A percentile compares a stretch with the other conserved stretches of the same genome.
These are phyloP conservation scores for Basipetospora chlamydospora DNA, from an alignment of 2,329 filamentous ascomycete genomes.

Conservation along the genomic window DNA sequence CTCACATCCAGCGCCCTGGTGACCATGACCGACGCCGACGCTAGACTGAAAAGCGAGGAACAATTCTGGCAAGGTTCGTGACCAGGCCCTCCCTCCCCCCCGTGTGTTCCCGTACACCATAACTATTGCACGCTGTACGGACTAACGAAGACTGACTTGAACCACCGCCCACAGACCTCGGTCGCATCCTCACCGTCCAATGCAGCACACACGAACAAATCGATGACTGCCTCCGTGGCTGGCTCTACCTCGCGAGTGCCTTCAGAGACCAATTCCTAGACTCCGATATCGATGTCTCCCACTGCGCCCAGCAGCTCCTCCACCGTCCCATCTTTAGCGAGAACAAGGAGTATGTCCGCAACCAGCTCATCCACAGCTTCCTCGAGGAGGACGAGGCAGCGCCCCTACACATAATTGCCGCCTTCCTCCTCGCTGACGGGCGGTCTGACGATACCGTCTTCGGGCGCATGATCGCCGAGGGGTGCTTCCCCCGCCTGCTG, in stretches of 20 bases:
- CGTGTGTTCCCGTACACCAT: background rate
- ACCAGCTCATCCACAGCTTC: conserved; percentile 83
- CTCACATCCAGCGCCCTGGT: conserved; percentile 1
- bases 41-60: conserved; percentile 57
- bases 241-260: conserved; percentile 62
- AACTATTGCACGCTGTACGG: too few species aligned
- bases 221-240: conserved; percentile 74
- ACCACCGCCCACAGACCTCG: conserved; percentile 25
- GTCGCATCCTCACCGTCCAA: conserved; percentile 27
- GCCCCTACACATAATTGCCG: conserved; percentile 68
- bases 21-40: conserved; percentile 3
- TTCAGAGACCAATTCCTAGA: conserved; percentile 64
- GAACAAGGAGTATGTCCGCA: conserved; percentile 76
- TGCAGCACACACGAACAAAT: conserved; percentile 45
- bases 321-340: conserved; percentile 58
- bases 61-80: conserved; percentile 74
- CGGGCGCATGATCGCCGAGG: conserved; percentile 73
- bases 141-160: too few species aligned
- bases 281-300: conserved; percentile 64
- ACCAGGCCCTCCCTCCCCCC: conserved; percentile 7
- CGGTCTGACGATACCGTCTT: conserved; percentile 64
- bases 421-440: conserved; percentile 78
- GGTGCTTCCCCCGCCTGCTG: conserved; percentile 68
- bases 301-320: conserved; percentile 67
- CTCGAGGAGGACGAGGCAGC: conserved; percentile 75